Evolutionary conservation across 164 flowering plant species (phyloP), one percentile per base, ranked within the genome.

Genomic region (Berberis thunbergii): DNA sequence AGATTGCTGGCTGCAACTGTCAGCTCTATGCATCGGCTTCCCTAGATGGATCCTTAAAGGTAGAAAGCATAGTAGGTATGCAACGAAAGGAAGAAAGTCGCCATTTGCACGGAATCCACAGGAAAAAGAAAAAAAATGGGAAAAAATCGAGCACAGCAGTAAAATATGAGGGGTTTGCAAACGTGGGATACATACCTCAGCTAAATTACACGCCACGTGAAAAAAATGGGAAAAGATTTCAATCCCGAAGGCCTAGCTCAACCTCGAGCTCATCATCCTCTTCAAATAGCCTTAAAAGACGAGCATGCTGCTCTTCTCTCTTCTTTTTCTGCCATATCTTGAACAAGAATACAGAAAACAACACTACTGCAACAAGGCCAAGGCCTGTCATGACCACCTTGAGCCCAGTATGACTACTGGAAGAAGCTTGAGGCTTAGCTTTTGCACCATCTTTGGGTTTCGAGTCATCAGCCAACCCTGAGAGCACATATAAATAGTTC

Each of bases 251-350:
- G 57, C 97, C 97, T 60, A 90, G 86, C 79, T 90, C 97, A 70
- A 87, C 78, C 76, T 90, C 97, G 39, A 90, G 91, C 73, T 90
- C 95, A 74, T 90, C 95, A 75, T 90, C 97, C 74, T 87, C 90
- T 74, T 90, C 97, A 70, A 90, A 90, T 74, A 90, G 73, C 77
- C 89, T 87, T 53, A 87, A 74, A 64, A 90, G 86, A 45, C 94
- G 94, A 13, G 94, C 97, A 78, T 87, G 84, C 69, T 90, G 97
- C 71, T 86, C 95, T 60, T 83, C 95, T 73, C 90, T 79, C 63
- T 79, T 87, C 84, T 86, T 90, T 83, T 84, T 87, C 73, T 82
- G 97, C 88, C 88, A 90, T 42, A 72, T 61, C 76, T 83, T 90
- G 80, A 76, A 90, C 52, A 90, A 78, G 63, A 79, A 78, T 69